Evolutionary conservation across 1,139 yeast species (phyloP), one percentile per base, ranked within the genome.

Genomic region (Taiozyma sp.): DNA sequence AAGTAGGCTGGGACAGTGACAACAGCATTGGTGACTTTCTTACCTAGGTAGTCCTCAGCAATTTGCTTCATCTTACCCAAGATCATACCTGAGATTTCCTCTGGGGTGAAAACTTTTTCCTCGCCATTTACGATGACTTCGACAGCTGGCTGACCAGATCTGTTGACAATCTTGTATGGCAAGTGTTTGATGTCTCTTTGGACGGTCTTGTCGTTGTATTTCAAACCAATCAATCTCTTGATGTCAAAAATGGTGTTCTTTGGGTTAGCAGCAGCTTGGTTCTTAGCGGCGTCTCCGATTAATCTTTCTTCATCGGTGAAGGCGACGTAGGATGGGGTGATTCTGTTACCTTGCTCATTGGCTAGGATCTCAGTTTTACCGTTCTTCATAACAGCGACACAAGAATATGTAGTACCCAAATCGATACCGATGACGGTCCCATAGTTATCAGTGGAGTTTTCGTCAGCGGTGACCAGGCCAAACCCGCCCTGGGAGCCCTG

Each of bases 261-360:
- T 76, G 97, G 97, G 88, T 92, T 92, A 78, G 92, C 81, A 70
- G 97, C 97, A 70, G 98, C 98, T 80, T 92, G 98, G 79, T 92
- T 92, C 91, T 92, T 92, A 70, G 98, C 98, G 70, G 98, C 97
- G 76, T 92, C 98, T 83, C 98, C 98, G 70, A 92, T 90, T 72
- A 92, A 84, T 84, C 98, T 88, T 83, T 92, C 98, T 76, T 90
- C 92, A 73, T 87, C 89, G 67, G 96, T 90, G 89, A 92, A 92
- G 65, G 97, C 98, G 70, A 92, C 98, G 79, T 90, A 92, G 61
- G 98, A 92, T 68, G 98, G 98, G 61, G 98, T 92, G 72, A 92
- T 95, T 84, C 98, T 91, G 92, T 91, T 91, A 87, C 98, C 98
- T 84, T 92, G 98, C 76, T 92, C 98, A 79, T 92, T 92, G 74